Evolutionary conservation across 768 basidiomycete genomes (phyloP).

Genomic region (Calocera cornea): DNA sequence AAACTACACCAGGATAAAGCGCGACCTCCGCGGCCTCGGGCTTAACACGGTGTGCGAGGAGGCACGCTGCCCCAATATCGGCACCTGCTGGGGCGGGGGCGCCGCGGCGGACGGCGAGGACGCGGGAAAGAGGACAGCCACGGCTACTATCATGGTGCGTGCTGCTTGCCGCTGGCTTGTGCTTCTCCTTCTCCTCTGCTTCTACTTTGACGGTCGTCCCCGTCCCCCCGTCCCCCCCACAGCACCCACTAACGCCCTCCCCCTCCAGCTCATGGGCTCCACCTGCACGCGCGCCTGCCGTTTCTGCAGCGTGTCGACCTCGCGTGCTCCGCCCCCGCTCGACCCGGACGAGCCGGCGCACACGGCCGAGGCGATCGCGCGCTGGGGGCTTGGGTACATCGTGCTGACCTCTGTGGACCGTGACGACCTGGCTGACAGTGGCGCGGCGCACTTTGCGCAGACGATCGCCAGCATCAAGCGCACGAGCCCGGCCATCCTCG

Average conservation of each 20-base stretch:
- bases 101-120: constrained; percentile 42
- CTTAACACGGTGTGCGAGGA: constrained; percentile 98
- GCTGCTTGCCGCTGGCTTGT: too few relatives aligned
- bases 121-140: constrained; percentile 70
- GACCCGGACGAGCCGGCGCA: constrained; percentile 96
- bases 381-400: constrained; percentile 97
- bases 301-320: constrained; percentile 96
- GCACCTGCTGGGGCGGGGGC: constrained; percentile 95
- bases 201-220: too few relatives aligned
- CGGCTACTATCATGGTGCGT: constrained; percentile 92
- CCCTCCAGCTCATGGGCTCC: constrained; percentile 84
- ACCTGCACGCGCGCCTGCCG: constrained; percentile 96
- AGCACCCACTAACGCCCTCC: neutral
- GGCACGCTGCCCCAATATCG: constrained; percentile 96
- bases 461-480: constrained; percentile 92
- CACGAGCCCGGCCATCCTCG: constrained; percentile 92
- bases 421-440: constrained; percentile 88
- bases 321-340: constrained; percentile 69
- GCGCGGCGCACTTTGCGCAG: constrained; percentile 86
- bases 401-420: constrained; percentile 93
- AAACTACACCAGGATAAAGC: constrained; percentile 87
- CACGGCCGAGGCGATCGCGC: constrained; percentile 92
- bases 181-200: too few relatives aligned
- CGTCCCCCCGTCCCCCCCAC: too few relatives aligned
- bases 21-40: constrained; percentile 78